Evolutionary conservation across 805 yeast genomes (phyloP), one percentile per base, ranked within the genome.

Genomic region (Teunomyces tritomae): DNA sequence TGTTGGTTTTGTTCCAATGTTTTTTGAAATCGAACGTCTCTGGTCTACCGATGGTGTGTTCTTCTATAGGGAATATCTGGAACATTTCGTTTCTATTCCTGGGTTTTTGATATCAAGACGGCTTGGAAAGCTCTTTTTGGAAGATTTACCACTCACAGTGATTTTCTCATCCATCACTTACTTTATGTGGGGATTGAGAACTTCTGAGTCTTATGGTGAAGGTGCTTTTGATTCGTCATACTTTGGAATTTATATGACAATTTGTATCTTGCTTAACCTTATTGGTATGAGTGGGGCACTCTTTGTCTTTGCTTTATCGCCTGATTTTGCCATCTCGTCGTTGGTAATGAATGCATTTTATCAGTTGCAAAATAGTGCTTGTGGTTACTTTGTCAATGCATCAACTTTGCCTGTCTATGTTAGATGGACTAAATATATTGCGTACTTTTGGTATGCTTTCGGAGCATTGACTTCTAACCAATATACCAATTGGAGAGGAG

Each of bases 111-210:
- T 85, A 0, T 79, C 86, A 1, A 73, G 96, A 55, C 73, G 89
- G 53, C 50, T 87, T 4, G 81, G 87, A 3, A 84, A 86, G 54
- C 62, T 87, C 17, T 33, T 85, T 2, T 63, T 84, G 1, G 96
- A 89, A 61, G 96, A 89, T 61, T 52, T 87, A 5, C 76, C 84
- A 32, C 73, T 84, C 41, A 78, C 87, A 0, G 53, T 86, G 3
- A 59, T 82, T 0, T 87, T 78, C 63, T 74, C 88, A 0, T 55
- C 76, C 0, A 78, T 85, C 14, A 78, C 89, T 0, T 89, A 83
- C 58, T 89, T 84, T 66, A 84, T 89, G 92, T 79, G 80, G 70
- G 96, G 95, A 0, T 68, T 89, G 35, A 63, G 87, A 29, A 63
- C 56, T 14, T 46, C 50, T 17, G 53, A 53, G 6, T 26, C 46